Conservation (phyloP, 805 yeast genomes). For the Cyberlindnera saturnus region DNA sequence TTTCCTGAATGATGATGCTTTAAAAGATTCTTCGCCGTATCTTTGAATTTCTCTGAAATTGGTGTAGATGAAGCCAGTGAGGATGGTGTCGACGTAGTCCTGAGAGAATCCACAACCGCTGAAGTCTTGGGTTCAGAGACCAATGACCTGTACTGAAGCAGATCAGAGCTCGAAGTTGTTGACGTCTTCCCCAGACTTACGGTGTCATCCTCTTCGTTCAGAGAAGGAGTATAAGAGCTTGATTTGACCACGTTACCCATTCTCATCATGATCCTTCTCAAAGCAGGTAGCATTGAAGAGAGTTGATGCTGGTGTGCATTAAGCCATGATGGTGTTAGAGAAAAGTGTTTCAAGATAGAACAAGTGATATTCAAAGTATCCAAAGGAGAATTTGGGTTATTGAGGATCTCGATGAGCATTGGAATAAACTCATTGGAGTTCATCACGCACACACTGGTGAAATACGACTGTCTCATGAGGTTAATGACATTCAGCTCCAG, state of each 20-base stretch:
- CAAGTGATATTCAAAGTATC: constrained; percentile 29
- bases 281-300: constrained; percentile 23
- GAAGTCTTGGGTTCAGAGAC: constrained; percentile 3
- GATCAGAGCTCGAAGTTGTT: constrained; percentile 14
- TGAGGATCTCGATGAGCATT: constrained; percentile 15
- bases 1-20: constrained; percentile 18
- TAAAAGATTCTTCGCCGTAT: constrained; percentile 19
- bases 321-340: constrained; percentile 25
- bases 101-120: constrained; percentile 4
- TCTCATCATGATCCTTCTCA: constrained; percentile 24
- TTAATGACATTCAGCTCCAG: constrained; percentile 20
- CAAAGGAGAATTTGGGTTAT: constrained; percentile 27
- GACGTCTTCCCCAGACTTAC: constrained; percentile 16
- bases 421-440: constrained; percentile 17
- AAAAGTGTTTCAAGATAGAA: constrained; percentile 31
- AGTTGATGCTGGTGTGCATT: constrained; percentile 23
- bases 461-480: constrained; percentile 26
- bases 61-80: constrained; percentile 15
- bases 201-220: constrained; percentile 15
- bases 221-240: constrained; percentile 13
- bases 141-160: constrained; percentile 6
- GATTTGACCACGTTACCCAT: constrained; percentile 15
- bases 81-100: constrained; percentile 15
- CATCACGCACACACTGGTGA: constrained; percentile 20
- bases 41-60: constrained; percentile 22